Conservation (phyloP, 2,329 filamentous ascomycete species). For the Exserohilum turcica region DNA sequence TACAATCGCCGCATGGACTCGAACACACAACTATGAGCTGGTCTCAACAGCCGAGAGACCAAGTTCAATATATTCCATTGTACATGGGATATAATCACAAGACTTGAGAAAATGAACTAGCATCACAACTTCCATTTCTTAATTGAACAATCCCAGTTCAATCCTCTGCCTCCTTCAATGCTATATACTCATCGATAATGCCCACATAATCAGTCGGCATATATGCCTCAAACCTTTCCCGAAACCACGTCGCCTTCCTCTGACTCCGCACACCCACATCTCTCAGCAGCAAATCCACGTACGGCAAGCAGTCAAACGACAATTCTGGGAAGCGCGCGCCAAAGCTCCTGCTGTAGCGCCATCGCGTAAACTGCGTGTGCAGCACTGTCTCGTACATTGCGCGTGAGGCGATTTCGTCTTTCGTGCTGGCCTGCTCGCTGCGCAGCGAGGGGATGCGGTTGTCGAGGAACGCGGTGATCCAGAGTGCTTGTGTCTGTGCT, state of each 20-base stretch:
- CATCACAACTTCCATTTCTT: neutral
- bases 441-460: conserved; percentile 47
- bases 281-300: conserved; percentile 31
- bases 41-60: no score
- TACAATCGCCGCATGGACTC: neutral
- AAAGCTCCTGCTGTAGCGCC: conserved; percentile 38
- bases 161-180: neutral
- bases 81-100: no score
- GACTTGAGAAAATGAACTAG: no score
- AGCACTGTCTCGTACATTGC: conserved; percentile 36
- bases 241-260: conserved; percentile 26
- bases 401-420: neutral
- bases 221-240: conserved; percentile 29
- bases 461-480: conserved; percentile 67
- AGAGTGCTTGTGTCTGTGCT: conserved; percentile 48
- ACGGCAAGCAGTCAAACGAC: conserved; percentile 36
- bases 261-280: conserved; percentile 28
- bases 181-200: conserved; percentile 28
- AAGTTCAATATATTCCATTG: no score
- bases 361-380: conserved; percentile 39
- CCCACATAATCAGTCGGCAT: conserved; percentile 31
- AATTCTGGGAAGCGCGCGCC: conserved; percentile 38
- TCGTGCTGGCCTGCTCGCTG: no score
- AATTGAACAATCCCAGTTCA: neutral
- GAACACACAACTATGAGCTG: neutral